Evolutionary conservation across 495 filamentous ascomycete species (phyloP), one percentile per base, ranked within the genome.

Genomic region (Neurospora sp.): DNA sequence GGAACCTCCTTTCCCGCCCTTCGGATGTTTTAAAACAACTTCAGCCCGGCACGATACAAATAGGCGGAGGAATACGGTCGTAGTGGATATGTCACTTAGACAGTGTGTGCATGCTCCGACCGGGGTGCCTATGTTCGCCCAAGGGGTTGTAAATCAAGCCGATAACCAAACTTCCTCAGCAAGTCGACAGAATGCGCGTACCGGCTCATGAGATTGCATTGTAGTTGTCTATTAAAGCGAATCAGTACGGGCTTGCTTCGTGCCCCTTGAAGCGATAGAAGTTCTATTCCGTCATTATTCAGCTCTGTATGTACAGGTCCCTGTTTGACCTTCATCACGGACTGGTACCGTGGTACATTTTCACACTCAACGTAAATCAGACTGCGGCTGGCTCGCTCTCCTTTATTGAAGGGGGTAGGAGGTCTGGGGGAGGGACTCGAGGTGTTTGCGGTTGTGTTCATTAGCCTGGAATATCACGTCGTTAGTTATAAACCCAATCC

Each of bases 401-500:
- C 53, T 65, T 37, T 35, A 65, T 65, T 65, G 53, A 8, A 65
- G 88, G 27, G 93, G 94, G 79, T 94, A 98, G 71, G 90, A 88
- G 27, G 93, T 93, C 69, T 87, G 82, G 45, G 93, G 92, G 12
- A 94, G 83, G 68, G 93, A 90, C 83, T 97, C 87, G 74, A 98
- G 87, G 76, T 93, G 89, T 75, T 90, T 85, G 74, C 92, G 87
- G 84, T 98, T 89, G 73, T 94, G 91, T 77, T 97, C 93, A 75
- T 97, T 88, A 71, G 94, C 94, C 94, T 97, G 31, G 1, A 59
- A 61, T 41, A 16, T 12, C 53, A 27, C 20, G 35, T 27, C 9
- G 44, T 69, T 72, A 70, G 45, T 42, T 27, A 10, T 40, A 59
- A 44, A 40, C 1, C 4, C 45, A 22, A 6, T 7, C 37, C 17